Evolutionary conservation across 176 grass and related monocot species (phyloP).

Genomic region (Guadua angustifolia): DNA sequence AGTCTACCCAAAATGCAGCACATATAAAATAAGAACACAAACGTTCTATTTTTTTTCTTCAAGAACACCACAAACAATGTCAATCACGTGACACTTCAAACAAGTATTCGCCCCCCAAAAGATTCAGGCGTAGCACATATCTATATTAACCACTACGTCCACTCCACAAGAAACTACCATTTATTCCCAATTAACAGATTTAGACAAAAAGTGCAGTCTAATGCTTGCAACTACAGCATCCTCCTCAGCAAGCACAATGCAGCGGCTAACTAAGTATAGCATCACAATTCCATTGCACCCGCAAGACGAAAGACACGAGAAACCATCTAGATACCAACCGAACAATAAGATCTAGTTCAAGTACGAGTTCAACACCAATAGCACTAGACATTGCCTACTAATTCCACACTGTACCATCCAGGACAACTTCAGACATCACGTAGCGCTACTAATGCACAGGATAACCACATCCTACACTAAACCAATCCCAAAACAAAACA

Average conservation of each 20-base stretch:
- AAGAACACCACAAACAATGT: not conserved
- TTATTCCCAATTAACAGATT: not conserved
- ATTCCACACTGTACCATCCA: not conserved
- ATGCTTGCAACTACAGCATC: not conserved
- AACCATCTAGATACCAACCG: not conserved
- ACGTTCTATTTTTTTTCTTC: not conserved
- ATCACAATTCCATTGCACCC: not conserved
- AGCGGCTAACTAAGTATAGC: not conserved
- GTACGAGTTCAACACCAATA: not conserved
- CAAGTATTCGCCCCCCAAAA: not conserved
- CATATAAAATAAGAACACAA: not conserved
- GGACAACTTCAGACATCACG: not conserved
- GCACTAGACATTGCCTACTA: not conserved
- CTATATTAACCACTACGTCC: not conserved
- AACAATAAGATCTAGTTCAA: constrained; percentile 24
- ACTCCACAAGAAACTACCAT: not conserved
- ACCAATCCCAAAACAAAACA: not conserved
- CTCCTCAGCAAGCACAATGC: not conserved
- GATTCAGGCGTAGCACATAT: too few species aligned
- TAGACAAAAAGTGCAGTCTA: not conserved
- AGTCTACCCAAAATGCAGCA: not conserved
- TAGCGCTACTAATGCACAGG: not conserved
- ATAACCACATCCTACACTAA: not conserved
- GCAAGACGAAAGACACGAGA: not conserved
- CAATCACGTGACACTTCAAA: not conserved